These are phyloP conservation scores for Cercospora canescens DNA, from an alignment of 2,329 filamentous ascomycete genomes.

Conservation along the genomic window DNA sequence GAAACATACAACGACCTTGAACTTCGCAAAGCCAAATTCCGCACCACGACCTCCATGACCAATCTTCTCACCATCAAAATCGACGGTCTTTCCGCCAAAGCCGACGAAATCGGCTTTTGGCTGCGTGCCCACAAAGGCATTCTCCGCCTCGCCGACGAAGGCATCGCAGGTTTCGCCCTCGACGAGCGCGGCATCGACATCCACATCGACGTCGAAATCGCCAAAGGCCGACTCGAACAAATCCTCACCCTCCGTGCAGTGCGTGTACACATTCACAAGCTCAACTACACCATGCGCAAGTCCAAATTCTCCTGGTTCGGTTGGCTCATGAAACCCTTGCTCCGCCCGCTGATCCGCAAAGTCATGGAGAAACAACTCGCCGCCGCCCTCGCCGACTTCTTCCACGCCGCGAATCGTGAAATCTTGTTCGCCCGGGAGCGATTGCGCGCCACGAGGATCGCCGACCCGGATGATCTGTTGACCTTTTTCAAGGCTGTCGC, in stretches of 20 bases:
- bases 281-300: slow-evolving; percentile 74
- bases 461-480: slow-evolving; percentile 73
- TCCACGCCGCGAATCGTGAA: slow-evolving; percentile 79
- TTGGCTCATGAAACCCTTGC: slow-evolving; percentile 80
- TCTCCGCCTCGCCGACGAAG: slow-evolving; percentile 74
- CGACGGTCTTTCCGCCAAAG: slow-evolving; percentile 78
- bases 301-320: slow-evolving; percentile 75
- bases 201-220: slow-evolving; percentile 79
- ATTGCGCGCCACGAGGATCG: slow-evolving; percentile 79
- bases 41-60: slow-evolving; percentile 69
- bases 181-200: slow-evolving; percentile 88
- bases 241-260: slow-evolving; percentile 77
- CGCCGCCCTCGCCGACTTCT: slow-evolving; percentile 65
- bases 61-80: slow-evolving; percentile 71
- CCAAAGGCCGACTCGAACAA: slow-evolving; percentile 74
- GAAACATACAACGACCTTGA: slow-evolving; percentile 86
- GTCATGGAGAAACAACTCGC: slow-evolving; percentile 78
- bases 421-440: slow-evolving; percentile 83
- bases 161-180: slow-evolving; percentile 80
- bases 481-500: slow-evolving; percentile 82
- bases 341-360: slow-evolving; percentile 77
- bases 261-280: slow-evolving; percentile 79
- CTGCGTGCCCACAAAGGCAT: slow-evolving; percentile 75
- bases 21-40: slow-evolving; percentile 73
- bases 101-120: slow-evolving; percentile 89